Evolutionary conservation across 73 alveolate species (phyloP).

Genomic region (Symbiodinium pilosum): DNA sequence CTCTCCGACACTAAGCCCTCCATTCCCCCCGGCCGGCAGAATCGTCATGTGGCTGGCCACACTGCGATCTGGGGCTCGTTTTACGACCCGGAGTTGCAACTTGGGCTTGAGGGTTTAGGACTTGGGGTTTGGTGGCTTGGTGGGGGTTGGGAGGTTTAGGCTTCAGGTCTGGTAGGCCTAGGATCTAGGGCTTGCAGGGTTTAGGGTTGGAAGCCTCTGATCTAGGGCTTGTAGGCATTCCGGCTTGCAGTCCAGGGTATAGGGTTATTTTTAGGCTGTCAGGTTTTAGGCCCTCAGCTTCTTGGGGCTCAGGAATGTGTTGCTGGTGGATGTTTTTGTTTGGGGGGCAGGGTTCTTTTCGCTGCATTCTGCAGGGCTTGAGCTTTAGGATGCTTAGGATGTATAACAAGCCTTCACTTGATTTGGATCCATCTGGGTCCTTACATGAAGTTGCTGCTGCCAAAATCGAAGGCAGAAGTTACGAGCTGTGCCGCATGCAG

Average conservation of each 20-base stretch:
- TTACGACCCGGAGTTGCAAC: conserved; percentile 23
- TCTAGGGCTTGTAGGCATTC: not conserved
- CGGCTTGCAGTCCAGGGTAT: not conserved
- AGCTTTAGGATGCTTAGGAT: no score
- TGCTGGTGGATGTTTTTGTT: no score
- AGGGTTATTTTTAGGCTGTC: not conserved
- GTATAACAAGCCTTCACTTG: no score
- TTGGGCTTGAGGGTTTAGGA: not conserved
- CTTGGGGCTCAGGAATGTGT: no score
- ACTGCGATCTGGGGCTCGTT: conserved; percentile 77
- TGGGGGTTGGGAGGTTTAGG: no score
- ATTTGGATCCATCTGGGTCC: no score
- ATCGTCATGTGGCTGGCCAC: conserved; percentile 1
- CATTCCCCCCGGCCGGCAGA: not conserved
- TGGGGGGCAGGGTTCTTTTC: no score
- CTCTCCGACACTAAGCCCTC: not conserved
- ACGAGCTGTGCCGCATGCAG: no score
- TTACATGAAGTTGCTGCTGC: no score
- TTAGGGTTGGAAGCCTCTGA: not conserved
- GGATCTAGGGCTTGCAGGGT: not conserved
- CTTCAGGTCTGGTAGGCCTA: not conserved
- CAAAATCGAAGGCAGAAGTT: no score
- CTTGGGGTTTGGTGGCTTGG: not conserved
- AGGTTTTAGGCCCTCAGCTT: not conserved
- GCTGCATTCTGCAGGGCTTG: no score